Conservation (phyloP, 169 alveolate species). For the Plasmodium reichenowi region DNA sequence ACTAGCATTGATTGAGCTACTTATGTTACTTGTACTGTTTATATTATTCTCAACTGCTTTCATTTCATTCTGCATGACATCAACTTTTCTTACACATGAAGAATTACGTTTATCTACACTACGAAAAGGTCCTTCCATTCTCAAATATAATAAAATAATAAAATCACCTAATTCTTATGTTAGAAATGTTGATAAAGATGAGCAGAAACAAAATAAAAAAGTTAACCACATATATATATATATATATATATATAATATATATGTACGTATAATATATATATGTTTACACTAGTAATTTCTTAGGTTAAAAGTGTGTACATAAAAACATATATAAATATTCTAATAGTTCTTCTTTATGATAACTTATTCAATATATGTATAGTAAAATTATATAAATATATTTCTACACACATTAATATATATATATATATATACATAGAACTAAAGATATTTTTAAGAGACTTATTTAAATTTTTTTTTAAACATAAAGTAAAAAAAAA, state of each 20-base stretch:
- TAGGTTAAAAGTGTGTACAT: background rate
- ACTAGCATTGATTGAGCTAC: background rate
- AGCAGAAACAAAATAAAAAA: background rate
- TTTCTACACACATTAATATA: too few relatives aligned
- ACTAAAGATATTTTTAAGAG: too few relatives aligned
- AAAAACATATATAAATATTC: too few relatives aligned
- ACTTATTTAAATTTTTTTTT: too few relatives aligned
- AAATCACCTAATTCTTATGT: background rate
- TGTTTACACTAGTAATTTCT: conserved; percentile 39
- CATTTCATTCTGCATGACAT: conserved; percentile 21
- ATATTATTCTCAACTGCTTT: conserved; percentile 16
- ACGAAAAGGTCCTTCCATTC: conserved; percentile 36
- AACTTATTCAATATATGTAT: too few relatives aligned
- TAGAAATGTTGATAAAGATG: background rate
- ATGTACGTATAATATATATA: background rate
- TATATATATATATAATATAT: conserved; percentile 3
- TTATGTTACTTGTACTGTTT: conserved; percentile 2
- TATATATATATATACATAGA: too few relatives aligned
- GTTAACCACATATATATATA: background rate
- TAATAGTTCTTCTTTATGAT: too few relatives aligned
- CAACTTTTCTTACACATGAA: conserved; percentile 12
- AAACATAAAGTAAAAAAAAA: too few relatives aligned
- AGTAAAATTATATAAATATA: too few relatives aligned
- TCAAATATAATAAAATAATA: background rate
- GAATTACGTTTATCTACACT: conserved; percentile 6